phyloP scores from a whole-genome alignment of 2,329 filamentous ascomycete genomes.

The Arthroderma sp. region DNA sequence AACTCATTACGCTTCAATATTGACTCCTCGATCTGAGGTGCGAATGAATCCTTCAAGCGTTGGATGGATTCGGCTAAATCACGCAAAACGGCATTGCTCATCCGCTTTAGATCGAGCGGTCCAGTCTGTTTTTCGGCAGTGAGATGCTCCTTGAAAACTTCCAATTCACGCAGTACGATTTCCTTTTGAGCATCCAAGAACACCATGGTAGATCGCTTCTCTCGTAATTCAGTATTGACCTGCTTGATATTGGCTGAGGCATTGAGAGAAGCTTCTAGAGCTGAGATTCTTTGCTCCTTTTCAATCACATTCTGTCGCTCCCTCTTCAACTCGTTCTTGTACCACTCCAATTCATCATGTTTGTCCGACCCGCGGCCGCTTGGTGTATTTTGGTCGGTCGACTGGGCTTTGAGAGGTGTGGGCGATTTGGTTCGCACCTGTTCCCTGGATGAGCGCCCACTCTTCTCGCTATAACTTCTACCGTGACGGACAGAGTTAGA shows the following conservation, averaged over 20 bases:
- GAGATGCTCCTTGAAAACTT: conserved; percentile 77
- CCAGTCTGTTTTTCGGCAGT: conserved; percentile 74
- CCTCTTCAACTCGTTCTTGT: conserved; percentile 60
- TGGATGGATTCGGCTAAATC: conserved; percentile 51
- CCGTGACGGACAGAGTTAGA: conserved; percentile 92
- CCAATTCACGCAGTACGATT: conserved; percentile 84
- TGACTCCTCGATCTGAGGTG: conserved; percentile 65
- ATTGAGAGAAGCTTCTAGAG: conserved; percentile 52
- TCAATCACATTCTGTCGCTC: conserved; percentile 78
- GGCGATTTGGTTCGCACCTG: conserved; percentile 52
- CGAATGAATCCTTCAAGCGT: conserved; percentile 67
- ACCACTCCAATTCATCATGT: conserved; percentile 50
- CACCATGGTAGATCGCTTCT: conserved; percentile 92
- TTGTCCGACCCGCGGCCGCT: conserved; percentile 46
- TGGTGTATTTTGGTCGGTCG: conserved; percentile 58
- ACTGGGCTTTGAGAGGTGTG: conserved; percentile 36
- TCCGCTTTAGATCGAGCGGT: conserved; percentile 62
- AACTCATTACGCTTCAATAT: conserved; percentile 77
- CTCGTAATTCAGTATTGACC: conserved; percentile 73
- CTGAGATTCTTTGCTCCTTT: conserved; percentile 72
- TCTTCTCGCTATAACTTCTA: conserved; percentile 66
- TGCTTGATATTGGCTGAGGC: conserved; percentile 52
- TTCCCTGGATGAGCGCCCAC: conserved; percentile 44
- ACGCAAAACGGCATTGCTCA: conserved; percentile 48
- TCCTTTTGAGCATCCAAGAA: conserved; percentile 88